phyloP scores from a whole-genome alignment of 768 basidiomycete genomes.

The Boletus rubropictus region DNA sequence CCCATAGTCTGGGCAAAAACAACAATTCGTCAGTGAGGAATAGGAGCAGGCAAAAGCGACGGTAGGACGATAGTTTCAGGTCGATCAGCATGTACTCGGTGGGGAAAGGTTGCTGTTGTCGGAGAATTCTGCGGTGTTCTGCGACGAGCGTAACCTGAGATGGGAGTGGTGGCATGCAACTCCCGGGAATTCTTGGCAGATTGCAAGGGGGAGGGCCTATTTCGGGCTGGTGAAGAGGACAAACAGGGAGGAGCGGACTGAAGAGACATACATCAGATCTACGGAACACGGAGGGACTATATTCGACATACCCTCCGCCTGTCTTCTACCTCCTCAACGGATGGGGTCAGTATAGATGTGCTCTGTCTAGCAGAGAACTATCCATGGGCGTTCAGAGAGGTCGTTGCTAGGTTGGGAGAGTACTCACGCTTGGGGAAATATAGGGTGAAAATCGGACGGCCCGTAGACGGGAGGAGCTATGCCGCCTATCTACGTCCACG shows the following conservation, averaged over 20 bases:
- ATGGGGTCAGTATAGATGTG: conserved; percentile 34
- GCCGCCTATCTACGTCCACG: conserved; percentile 28
- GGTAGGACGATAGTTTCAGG: conserved; percentile 42
- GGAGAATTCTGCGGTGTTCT: conserved; percentile 74
- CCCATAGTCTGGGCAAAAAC: background rate
- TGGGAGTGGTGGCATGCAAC: conserved; percentile 62
- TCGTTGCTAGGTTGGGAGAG: background rate
- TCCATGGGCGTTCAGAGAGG: background rate
- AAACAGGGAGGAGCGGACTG: conserved; percentile 33
- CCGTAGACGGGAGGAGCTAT: conserved; percentile 23
- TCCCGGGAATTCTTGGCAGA: conserved; percentile 48
- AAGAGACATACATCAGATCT: conserved; percentile 27
- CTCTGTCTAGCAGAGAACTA: conserved; percentile 42
- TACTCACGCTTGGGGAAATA: conserved; percentile 24
- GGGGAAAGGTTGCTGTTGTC: conserved; percentile 58
- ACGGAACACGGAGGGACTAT: conserved; percentile 24
- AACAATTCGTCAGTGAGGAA: conserved; percentile 16
- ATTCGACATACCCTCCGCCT: conserved; percentile 34
- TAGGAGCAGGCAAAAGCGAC: conserved; percentile 44
- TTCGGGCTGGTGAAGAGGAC: conserved; percentile 39
- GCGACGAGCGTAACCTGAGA: conserved; percentile 74
- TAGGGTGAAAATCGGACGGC: conserved; percentile 29
- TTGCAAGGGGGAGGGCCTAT: conserved; percentile 40
- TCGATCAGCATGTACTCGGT: conserved; percentile 25
- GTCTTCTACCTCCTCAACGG: conserved; percentile 23